Base-by-base conservation (phyloP, 306 rosid species). In the Citrullus colocynthis region DNA sequence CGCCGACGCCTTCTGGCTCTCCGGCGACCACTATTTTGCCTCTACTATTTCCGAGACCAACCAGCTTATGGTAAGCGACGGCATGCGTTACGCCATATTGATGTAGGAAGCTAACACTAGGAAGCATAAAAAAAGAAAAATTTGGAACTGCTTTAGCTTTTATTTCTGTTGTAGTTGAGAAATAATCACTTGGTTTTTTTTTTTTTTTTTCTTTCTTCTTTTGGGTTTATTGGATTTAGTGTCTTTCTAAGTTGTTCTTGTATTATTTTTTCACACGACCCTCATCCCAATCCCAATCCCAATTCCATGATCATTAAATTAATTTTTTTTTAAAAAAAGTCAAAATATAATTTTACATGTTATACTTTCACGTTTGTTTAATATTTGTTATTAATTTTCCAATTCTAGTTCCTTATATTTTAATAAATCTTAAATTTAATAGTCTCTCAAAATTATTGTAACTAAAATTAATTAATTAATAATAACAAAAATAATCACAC, bases 31-130 rank as follows among this genome's bases (percentile, higher is more conserved):
- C 34, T 88, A 61, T 57, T 21, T 88, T 48, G 20, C 71, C 18
- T 78, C 90, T 2, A 93, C 88, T 66, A 80, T 84, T 6, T 90
- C 98, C 39, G 97, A 95, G 49, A 88, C 91, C 80, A 95, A 95
- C 81, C 92, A 95, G 80, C 92, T 95, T 14, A 92, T 95, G 97
- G 98, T 92, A 11, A 92, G 83, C 81, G 98, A 95, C 6, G 88
- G 98, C 88, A 92, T 92, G 97, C 93, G 98, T 78, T 95, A 92
- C 84, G 98, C 98, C 76, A 92, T 95, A 81, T 89, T 95, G 86
- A 92, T 95, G 97, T 95, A 85, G 83, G 83, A 62, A 58, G 4
- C 14, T 16, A 21, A 57, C 9, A 9, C 11, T 57, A 3, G 32
- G 0, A 58, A 58, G 28, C 15, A 14, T 14, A 32, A 34, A 14